phyloP scores from a whole-genome alignment of 2,329 filamentous ascomycete genomes.

The Ascochyta rabiei region DNA sequence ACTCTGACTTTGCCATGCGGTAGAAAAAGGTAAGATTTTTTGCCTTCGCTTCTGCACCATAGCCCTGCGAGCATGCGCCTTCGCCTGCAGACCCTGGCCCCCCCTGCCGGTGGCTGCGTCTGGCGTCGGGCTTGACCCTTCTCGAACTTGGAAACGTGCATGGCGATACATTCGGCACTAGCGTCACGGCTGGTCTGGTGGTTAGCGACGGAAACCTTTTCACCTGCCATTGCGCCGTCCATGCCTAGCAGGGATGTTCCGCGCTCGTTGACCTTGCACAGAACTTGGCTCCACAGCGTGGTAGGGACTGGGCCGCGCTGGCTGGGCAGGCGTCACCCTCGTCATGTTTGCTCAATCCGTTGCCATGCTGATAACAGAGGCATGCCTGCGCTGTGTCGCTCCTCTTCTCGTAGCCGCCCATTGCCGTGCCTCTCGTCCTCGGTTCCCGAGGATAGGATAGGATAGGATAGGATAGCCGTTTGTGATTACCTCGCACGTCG shows the following conservation, averaged over 20 bases:
- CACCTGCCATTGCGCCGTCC: constrained; percentile 6
- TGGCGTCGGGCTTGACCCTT: neutral
- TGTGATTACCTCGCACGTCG: constrained; percentile 7
- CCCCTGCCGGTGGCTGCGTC: constrained; percentile 7
- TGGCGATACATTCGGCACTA: constrained; percentile 3
- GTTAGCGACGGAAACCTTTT: constrained; percentile 10
- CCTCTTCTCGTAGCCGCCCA: neutral
- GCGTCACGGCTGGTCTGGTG: neutral
- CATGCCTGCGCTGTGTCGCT: constrained; percentile 3
- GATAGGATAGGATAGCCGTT: neutral
- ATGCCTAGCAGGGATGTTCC: constrained; percentile 5
- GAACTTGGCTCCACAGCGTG: constrained; percentile 6
- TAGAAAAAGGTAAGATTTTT: neutral
- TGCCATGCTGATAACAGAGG: constrained; percentile 9
- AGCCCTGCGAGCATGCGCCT: neutral
- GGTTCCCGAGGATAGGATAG: neutral
- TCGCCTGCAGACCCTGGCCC: neutral
- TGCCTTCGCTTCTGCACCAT: neutral
- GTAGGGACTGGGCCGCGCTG: constrained; percentile 8
- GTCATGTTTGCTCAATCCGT: constrained; percentile 2
- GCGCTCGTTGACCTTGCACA: constrained; percentile 11
- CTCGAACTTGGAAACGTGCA: constrained; percentile 8
- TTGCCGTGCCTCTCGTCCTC: neutral
- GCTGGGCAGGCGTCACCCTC: constrained; percentile 18
- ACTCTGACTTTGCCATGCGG: constrained; percentile 1